A percentile compares a stretch with the other conserved stretches of the same genome.
These are phyloP conservation scores for Ophiocytium majus DNA, from an alignment of 352 stramenopile species.

Conservation along the genomic window DNA sequence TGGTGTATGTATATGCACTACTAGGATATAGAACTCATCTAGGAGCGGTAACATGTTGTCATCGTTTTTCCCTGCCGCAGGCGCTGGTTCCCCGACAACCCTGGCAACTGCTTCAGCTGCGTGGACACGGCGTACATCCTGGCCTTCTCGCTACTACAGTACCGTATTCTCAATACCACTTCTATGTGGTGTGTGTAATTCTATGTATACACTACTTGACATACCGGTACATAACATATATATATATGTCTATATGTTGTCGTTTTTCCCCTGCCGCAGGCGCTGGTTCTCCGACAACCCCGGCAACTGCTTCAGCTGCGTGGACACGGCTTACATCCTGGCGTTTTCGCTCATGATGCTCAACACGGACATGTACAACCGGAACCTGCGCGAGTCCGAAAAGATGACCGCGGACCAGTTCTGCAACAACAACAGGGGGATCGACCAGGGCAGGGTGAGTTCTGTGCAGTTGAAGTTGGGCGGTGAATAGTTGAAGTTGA, in stretches of 20 bases:
- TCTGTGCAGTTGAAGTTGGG: conserved; percentile 56
- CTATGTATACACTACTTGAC: too few relatives aligned
- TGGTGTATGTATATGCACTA: too few relatives aligned
- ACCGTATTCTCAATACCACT: too few relatives aligned
- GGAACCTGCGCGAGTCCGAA: conserved; percentile 70
- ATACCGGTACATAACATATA: too few relatives aligned
- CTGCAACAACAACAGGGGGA: conserved; percentile 89
- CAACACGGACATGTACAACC: conserved; percentile 81
- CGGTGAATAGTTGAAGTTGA: too few relatives aligned
- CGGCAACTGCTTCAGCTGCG: conserved; percentile 51
- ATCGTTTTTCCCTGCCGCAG: too few relatives aligned
- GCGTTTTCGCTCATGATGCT: conserved; percentile 84
- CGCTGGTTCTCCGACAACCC: conserved; percentile 18
- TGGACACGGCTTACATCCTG: conserved; percentile 90
- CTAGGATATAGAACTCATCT: too few relatives aligned
- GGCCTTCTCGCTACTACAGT: conserved; percentile 78
- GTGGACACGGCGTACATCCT: conserved; percentile 91
- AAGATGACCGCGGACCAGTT: conserved; percentile 92
- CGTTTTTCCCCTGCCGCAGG: not conserved
- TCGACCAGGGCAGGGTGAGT: conserved; percentile 79
- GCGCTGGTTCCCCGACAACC: conserved; percentile 14
- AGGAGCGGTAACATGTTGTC: too few relatives aligned
- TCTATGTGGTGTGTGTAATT: too few relatives aligned
- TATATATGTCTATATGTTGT: too few relatives aligned
- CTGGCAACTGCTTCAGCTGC: conserved; percentile 29